Percentiles rank a stretch among this genome's conserved stretches.
phyloP scores from a whole-genome alignment of 495 filamentous ascomycete species.

The Patellaria atrata region DNA sequence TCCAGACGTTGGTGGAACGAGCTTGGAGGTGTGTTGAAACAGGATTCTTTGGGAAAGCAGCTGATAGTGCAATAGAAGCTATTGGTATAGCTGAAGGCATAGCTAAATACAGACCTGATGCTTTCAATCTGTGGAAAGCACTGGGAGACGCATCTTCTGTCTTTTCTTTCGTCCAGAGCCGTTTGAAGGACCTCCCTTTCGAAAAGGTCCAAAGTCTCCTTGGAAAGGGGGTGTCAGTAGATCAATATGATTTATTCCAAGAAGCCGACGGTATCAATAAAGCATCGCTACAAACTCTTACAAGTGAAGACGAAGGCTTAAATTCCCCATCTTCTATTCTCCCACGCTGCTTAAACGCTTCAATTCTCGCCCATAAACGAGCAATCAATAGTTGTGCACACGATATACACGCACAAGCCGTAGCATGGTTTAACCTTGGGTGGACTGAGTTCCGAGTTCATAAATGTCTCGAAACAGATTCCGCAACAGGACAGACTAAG shows the following conservation, averaged over 20 bases:
- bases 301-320: constrained; percentile 27
- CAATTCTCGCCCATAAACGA: constrained; percentile 75
- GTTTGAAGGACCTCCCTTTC: constrained; percentile 41
- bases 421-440: constrained; percentile 92
- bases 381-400: constrained; percentile 57
- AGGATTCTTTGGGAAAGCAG: constrained; percentile 69
- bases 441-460: constrained; percentile 83
- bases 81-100: constrained; percentile 41
- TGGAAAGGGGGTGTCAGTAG: constrained; percentile 26
- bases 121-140: constrained; percentile 92
- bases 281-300: constrained; percentile 25
- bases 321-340: constrained; percentile 33
- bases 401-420: constrained; percentile 81
- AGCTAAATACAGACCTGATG: constrained; percentile 38
- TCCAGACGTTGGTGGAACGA: constrained; percentile 74
- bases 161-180: constrained; percentile 62
- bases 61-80: constrained; percentile 47
- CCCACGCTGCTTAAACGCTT: constrained; percentile 41
- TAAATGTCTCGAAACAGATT: constrained; percentile 39
- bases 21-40: constrained; percentile 62
- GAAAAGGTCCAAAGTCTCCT: constrained; percentile 42
- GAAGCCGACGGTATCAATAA: constrained; percentile 58
- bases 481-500: constrained; percentile 21
- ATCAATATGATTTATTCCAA: constrained; percentile 44
- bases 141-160: constrained; percentile 78